Evolutionary conservation across 495 filamentous ascomycete genomes (phyloP), one percentile per base, ranked within the genome.

Genomic region (Penicillium samsonianum): DNA sequence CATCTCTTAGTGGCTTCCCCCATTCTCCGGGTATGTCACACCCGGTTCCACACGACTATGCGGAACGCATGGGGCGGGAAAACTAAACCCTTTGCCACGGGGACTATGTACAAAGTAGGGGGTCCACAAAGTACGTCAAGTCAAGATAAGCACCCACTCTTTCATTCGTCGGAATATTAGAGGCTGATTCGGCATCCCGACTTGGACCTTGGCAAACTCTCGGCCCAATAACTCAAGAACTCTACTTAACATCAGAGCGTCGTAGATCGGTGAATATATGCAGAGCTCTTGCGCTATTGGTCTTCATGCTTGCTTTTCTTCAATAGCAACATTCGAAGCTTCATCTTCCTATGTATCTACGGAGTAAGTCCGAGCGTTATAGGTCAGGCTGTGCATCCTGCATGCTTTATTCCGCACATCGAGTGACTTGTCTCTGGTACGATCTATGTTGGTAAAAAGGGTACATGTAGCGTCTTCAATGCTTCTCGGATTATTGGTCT

Each of bases 151-250:
- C 10, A 23, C 2, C 11, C 17, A n/a, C 1, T 9, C 8, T n/a
- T 20, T 10, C 30, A 50, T 50, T 50, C 31, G 47, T 12, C 17
- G 47, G 47, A 16, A 7, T 17, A 5, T 23, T 3, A 37, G 47
- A 33, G 26, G 28, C 28, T 50, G 16, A 23, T n/a, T 25, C 47
- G 47, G 47, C 30, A 50, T 50, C 30, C 47, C 47, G 47, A 37
- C n/a, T 12, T 19, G 17, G 26, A 23, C 5, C 30, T 35, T 37
- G 47, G 20, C 31, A 17, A 50, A 35, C 10, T 22, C 30, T 35
- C 47, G 10, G 42, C 2, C 22, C 43, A 7, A 26, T 26, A 17
- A 30, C 4, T 16, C 16, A 31, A 10, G 9, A 28, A 47, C 25
- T 28, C 16, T 28, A 16, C 22, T 25, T n/a, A 12, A 44, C 22